A percentile compares a stretch with the other conserved stretches of the same genome.
These are phyloP conservation scores for Coemansia sp. DNA, from an alignment of 192 early-diverging fungal genomes.

Conservation along the genomic window DNA sequence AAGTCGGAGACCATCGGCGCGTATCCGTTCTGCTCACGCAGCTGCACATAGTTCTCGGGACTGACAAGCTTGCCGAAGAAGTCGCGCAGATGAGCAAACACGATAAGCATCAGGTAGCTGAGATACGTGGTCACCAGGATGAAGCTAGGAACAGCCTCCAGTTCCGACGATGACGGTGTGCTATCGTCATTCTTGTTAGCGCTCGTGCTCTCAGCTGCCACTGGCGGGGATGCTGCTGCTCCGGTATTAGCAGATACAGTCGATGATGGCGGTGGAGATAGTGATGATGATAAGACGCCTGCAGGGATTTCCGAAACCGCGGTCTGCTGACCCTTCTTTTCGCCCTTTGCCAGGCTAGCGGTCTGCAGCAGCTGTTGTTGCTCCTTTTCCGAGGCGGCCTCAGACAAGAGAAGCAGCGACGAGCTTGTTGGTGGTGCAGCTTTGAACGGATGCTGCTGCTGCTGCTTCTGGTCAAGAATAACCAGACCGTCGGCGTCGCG, in stretches of 20 bases:
- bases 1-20: conserved; percentile 94
- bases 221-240: not conserved
- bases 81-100: conserved; percentile 91
- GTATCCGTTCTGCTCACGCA: conserved; percentile 76
- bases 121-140: conserved; percentile 94
- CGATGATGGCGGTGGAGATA: too few species aligned
- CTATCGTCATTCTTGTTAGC: not conserved
- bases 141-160: conserved; percentile 67
- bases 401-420: conserved; percentile 13
- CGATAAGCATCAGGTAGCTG: conserved; percentile 88
- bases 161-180: conserved; percentile 4
- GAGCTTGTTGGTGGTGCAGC: conserved; percentile 31
- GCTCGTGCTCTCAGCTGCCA: not conserved
- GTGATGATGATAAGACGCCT: not conserved
- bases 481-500: conserved; percentile 33
- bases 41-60: conserved; percentile 69
- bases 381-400: conserved; percentile 6
- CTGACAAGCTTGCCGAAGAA: conserved; percentile 84
- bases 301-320: not conserved
- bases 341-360: not conserved
- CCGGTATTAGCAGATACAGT: too few species aligned
- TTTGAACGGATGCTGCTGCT: conserved; percentile 25
- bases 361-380: conserved; percentile 7
- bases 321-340: conserved; percentile 5
- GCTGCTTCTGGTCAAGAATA: not conserved